These are phyloP conservation scores for Aristolochia californica DNA, from an alignment of 164 flowering plant genomes.

Conservation along the genomic window DNA sequence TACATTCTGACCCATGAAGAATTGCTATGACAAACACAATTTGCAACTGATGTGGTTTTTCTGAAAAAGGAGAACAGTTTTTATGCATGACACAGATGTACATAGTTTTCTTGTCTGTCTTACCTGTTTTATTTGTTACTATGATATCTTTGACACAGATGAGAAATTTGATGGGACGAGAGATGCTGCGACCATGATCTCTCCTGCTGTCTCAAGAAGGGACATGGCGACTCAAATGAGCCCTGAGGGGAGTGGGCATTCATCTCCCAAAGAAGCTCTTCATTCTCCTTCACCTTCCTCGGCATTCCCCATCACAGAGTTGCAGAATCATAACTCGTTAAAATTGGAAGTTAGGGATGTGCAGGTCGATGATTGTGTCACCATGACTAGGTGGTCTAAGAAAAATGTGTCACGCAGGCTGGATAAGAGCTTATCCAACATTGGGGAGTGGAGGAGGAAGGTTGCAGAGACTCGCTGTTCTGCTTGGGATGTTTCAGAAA, in stretches of 20 bases:
- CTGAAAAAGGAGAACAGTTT: no score
- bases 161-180: constrained; percentile 29
- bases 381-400: constrained; percentile 74
- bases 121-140: no score
- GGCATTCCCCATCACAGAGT: constrained; percentile 39
- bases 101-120: no score
- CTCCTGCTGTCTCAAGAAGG: constrained; percentile 64
- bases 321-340: constrained; percentile 28
- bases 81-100: no score
- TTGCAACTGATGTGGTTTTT: no score
- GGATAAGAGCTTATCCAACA: constrained; percentile 32
- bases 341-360: constrained; percentile 74
- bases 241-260: constrained; percentile 51
- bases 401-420: constrained; percentile 33
- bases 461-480: constrained; percentile 31
- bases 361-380: constrained; percentile 68
- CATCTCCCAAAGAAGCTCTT: constrained; percentile 50
- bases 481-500: constrained; percentile 61
- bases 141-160: constrained; percentile 23
- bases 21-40: no score
- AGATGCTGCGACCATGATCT: constrained; percentile 44
- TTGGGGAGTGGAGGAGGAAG: constrained; percentile 47
- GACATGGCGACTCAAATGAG: constrained; percentile 99
- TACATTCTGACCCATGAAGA: no score
- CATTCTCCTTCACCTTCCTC: constrained; percentile 32